Base-by-base conservation (phyloP, 2,329 filamentous ascomycete genomes). In the Ciborinia camelliae region DNA sequence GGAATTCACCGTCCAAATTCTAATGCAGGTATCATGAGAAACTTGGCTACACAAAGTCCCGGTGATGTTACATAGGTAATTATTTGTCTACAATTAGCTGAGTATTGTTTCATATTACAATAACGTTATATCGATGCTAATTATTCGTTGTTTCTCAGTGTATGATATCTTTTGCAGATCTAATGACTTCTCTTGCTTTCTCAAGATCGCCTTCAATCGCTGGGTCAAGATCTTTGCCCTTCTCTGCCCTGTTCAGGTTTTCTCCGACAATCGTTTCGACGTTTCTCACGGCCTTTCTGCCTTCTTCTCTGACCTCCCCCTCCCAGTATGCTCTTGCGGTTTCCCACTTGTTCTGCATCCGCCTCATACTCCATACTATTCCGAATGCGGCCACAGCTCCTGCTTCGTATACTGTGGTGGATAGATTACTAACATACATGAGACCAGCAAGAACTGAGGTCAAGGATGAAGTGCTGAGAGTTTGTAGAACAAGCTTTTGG, bases 401-500 rank as follows among this genome's bases (percentile, higher is more conserved):
- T 10, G 85, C 84, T 72, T 88, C 86, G 72, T 87, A 89, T 0
- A 84, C 65, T 3, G 79, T 79, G 0, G 81, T 80, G 1, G 84
- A 81, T 26, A 82, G 77, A 0, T 80, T 81, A 2, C 83, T 85
- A 9, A 86, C 70, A 71, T 88, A 88, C 2, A 84, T 78, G 12
- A 89, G 78, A 0, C 76, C 82, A 0, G 82, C 83, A 0, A 89
- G 78, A 0, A 81, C 80, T 0, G 73, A 79, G 0, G 84, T 84
- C 3, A 90, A 78, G 5, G 86, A 85, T 0, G 90, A 90, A 0
- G 91, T 91, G 61, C 87, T 89, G 0, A 75, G 48, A 0, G 90
- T 90, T 72, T 92, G 87, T 5, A 96, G 75, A 5, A 97, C 86
- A 2, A 93, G 84, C 64, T 82, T 85, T 76, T 93, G 90, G 1